Evolutionary conservation across 2,329 filamentous ascomycete genomes (phyloP).

Genomic region (Clonostachys sp.): DNA sequence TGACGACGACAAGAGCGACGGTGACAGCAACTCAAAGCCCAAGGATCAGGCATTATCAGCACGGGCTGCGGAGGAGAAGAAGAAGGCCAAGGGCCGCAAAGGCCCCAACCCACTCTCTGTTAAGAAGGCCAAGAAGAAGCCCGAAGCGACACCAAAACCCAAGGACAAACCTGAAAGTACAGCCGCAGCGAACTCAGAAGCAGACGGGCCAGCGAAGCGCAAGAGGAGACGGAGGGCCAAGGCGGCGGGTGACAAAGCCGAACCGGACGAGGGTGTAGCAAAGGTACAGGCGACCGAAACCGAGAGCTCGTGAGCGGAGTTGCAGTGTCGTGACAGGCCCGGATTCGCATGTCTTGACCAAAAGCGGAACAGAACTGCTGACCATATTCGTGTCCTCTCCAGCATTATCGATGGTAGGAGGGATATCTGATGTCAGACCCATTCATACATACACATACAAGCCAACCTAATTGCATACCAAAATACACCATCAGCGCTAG

Average conservation of each 20-base stretch:
- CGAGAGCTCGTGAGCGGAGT: too few species aligned
- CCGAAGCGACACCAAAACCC: conserved; percentile 18
- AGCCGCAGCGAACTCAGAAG: conserved; percentile 12
- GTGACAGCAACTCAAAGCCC: conserved; percentile 10
- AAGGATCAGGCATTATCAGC: conserved; percentile 3
- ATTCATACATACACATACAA: too few species aligned
- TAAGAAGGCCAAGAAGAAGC: conserved; percentile 61
- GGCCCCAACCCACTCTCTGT: conserved; percentile 67
- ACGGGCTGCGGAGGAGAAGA: conserved; percentile 15
- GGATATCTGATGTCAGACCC: too few species aligned
- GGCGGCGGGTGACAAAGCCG: conserved; percentile 7
- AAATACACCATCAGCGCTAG: too few species aligned
- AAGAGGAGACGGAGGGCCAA: conserved; percentile 24
- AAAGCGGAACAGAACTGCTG: too few species aligned
- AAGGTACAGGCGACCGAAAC: too few species aligned
- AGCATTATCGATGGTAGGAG: too few species aligned
- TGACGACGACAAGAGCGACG: conserved; percentile 25
- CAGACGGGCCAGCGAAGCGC: conserved; percentile 18
- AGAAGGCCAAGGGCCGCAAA: conserved; percentile 57
- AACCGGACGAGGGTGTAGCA: too few species aligned
- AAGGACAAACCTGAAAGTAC: conserved; percentile 25
- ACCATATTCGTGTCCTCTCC: too few species aligned
- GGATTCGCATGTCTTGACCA: too few species aligned
- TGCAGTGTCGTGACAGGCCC: too few species aligned
- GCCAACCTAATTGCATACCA: too few species aligned